phyloP scores from a whole-genome alignment of 495 filamentous ascomycete genomes.

The Aspergillus ostianus region DNA sequence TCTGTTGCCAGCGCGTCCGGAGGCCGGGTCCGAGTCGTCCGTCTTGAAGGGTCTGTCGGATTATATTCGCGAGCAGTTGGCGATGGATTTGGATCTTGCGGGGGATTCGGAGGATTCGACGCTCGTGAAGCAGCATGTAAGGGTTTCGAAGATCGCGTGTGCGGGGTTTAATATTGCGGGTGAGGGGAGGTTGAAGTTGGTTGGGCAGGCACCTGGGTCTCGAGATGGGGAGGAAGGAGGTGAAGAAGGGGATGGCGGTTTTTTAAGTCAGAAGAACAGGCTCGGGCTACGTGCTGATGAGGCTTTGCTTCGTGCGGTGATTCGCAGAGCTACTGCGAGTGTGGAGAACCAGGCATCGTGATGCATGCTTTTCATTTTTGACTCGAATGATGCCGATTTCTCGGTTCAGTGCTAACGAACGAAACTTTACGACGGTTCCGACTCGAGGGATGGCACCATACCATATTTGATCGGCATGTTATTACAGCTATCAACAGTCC shows the following conservation, averaged over 20 bases:
- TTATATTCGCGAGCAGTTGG: slow-evolving; percentile 49
- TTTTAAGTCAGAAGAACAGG: background rate
- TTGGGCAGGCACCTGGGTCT: slow-evolving; percentile 20
- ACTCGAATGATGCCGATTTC: background rate
- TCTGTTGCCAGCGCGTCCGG: slow-evolving; percentile 10
- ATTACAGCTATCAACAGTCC: background rate
- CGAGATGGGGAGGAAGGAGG: background rate
- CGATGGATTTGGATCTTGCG: slow-evolving; percentile 45
- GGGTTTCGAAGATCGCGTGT: slow-evolving; percentile 50
- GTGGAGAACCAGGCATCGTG: background rate
- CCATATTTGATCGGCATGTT: background rate
- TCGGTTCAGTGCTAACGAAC: too few species aligned
- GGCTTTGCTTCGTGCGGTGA: slow-evolving; percentile 26
- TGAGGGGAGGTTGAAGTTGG: slow-evolving; percentile 54
- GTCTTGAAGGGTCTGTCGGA: slow-evolving; percentile 42
- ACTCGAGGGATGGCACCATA: background rate
- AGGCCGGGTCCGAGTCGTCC: slow-evolving; percentile 2
- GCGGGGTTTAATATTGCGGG: slow-evolving; percentile 52
- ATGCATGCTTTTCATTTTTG: background rate
- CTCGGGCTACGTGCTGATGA: slow-evolving; percentile 27
- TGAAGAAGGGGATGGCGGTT: slow-evolving; percentile 19
- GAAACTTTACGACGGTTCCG: background rate
- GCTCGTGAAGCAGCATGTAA: slow-evolving; percentile 35
- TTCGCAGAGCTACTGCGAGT: slow-evolving; percentile 24
- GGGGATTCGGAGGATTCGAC: slow-evolving; percentile 15